A percentile compares a stretch with the other conserved stretches of the same genome.
Evolutionary conservation across 2,329 filamentous ascomycete species (phyloP).

Genomic region (Aspergillus melleus): DNA sequence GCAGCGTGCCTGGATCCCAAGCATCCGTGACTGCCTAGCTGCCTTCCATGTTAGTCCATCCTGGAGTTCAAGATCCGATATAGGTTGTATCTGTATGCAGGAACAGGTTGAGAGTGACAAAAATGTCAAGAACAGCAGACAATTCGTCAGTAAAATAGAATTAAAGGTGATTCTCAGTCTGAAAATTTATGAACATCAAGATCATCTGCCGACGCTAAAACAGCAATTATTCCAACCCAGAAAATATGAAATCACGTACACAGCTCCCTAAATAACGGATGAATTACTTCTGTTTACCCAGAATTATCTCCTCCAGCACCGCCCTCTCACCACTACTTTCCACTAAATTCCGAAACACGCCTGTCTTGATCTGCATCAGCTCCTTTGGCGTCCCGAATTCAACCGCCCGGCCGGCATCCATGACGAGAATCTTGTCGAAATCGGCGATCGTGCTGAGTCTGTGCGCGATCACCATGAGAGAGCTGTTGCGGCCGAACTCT

Average conservation of each 20-base stretch:
- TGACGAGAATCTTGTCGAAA: conserved; percentile 71
- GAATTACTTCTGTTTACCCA: conserved; percentile 4
- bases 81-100: too few species aligned
- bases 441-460: conserved; percentile 64
- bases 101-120: too few species aligned
- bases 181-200: neutral
- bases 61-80: too few species aligned
- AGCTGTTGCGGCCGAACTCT: conserved; percentile 61
- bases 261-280: neutral
- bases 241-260: neutral
- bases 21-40: too few species aligned
- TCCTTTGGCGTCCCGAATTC: conserved; percentile 67
- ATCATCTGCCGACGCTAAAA: neutral
- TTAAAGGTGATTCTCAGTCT: neutral
- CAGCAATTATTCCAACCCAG: neutral
- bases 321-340: conserved; percentile 34
- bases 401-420: conserved; percentile 65
- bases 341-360: conserved; percentile 61
- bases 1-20: too few species aligned
- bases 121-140: too few species aligned
- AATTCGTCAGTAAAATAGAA: too few species aligned
- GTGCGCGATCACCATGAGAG: conserved; percentile 64
- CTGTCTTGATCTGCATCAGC: conserved; percentile 54
- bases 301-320: conserved; percentile 19
- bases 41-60: too few species aligned